Evolutionary conservation across 768 basidiomycete species (phyloP), one percentile per base, ranked within the genome.

Genomic region (Mycena latifolia): DNA sequence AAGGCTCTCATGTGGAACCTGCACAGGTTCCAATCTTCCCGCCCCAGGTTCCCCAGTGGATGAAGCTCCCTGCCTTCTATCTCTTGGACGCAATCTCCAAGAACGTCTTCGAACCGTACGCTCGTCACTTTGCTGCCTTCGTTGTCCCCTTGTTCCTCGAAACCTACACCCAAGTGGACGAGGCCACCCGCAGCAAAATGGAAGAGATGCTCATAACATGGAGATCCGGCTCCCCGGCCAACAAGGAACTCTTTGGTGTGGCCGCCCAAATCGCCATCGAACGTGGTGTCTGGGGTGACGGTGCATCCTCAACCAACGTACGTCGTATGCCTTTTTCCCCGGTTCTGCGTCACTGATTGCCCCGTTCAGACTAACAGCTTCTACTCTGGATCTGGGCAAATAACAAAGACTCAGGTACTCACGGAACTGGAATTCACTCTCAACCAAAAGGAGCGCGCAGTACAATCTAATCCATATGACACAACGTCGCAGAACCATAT

Each of bases 121-220:
- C 94, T 31, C 88, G 89, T 65, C 87, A 90, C 67, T 96, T 99
- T 73, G 85, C 92, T 14, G 85, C 89, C 12, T 87, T 95, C 75
- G 92, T 96, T 66, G 91, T 92, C 61, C 86, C 89, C 24, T 80
- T 96, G 20, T 99, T 96, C 80, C 82, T 98, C 70, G 89, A 93
- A 69, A 91, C 96, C 29, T 98, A 99, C 79, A 84, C 87, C 50
- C 85, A 89, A 71, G 96, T 98, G 69, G 96, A 98, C 75, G 88
- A 89, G 55, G 79, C 78, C 45, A 97, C 94, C 27, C 90, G 92
- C 66, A 88, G 89, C 76, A 99, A 99, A 79, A 96, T 99, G 94
- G 95, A 97, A 75, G 98, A 99, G 78, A 95, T 99, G 90, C 87
- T 99, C 17, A 79, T 93, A 29, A 97, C 98, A 8, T 99, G 98